These are phyloP conservation scores for Vigna hirtella DNA, from an alignment of 306 rosid genomes.

Conservation along the genomic window DNA sequence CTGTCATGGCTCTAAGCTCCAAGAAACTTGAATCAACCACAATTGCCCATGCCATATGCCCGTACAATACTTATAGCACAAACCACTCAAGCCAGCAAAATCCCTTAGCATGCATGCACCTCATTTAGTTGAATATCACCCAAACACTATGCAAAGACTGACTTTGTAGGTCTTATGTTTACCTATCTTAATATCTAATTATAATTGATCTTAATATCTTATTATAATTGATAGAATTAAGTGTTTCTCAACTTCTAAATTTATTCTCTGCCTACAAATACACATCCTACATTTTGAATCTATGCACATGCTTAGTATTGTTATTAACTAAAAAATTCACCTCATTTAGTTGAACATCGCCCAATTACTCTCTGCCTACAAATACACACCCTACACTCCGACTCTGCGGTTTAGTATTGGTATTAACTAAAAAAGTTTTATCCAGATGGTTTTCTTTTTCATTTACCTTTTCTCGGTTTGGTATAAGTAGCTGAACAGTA, in stretches of 20 bases:
- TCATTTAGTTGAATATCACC: conserved; percentile 1
- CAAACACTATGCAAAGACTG: background rate
- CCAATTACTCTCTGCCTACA: background rate
- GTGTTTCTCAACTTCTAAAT: background rate
- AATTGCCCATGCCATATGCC: background rate
- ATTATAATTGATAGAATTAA: background rate
- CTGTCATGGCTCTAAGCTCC: conserved; percentile 18
- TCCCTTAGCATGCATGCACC: background rate
- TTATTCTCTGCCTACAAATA: background rate
- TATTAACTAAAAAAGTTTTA: background rate
- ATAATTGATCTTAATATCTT: background rate
- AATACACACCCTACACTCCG: background rate
- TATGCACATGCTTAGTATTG: background rate
- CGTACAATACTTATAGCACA: background rate
- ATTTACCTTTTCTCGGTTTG: background rate
- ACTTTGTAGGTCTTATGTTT: background rate
- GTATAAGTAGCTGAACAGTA: background rate
- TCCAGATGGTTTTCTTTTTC: conserved; percentile 7
- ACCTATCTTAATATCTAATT: background rate
- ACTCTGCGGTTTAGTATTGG: background rate
- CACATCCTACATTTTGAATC: background rate
- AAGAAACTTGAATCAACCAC: conserved; percentile 29
- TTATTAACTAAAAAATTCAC: background rate
- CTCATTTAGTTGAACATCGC: background rate
- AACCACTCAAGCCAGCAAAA: background rate